Evolutionary conservation across 2,329 filamentous ascomycete genomes (phyloP).

Genomic region (Fusarium domesticum): DNA sequence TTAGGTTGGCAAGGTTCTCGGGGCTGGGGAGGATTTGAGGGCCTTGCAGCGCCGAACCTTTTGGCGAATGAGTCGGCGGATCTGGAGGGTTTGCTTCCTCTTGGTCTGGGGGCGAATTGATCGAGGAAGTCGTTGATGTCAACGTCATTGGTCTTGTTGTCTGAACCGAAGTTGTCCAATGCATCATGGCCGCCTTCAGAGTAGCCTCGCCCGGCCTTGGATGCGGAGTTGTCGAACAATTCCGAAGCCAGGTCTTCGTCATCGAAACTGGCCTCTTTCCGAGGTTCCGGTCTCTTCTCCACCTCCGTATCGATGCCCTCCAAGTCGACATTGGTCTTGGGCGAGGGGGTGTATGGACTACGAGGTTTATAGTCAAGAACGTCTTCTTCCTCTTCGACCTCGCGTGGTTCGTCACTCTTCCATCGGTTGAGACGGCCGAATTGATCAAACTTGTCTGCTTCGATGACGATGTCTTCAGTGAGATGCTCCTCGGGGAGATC

Average conservation of each 20-base stretch:
- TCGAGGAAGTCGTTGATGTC: background rate
- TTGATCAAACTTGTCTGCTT: conserved; percentile 13
- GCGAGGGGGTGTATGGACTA: too few species aligned
- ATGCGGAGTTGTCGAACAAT: background rate
- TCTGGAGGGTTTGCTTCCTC: too few species aligned
- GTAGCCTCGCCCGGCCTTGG: background rate
- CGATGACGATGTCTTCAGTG: conserved; percentile 24
- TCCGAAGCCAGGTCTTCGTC: background rate
- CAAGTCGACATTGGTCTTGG: too few species aligned
- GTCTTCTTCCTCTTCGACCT: background rate
- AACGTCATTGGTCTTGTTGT: background rate
- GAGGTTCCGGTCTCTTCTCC: background rate
- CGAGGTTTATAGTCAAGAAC: too few species aligned
- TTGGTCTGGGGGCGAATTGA: background rate
- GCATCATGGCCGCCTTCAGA: too few species aligned
- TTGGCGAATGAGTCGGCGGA: too few species aligned
- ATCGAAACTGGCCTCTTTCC: background rate
- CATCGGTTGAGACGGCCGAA: conserved; percentile 9
- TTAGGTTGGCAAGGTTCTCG: background rate
- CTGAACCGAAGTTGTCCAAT: too few species aligned
- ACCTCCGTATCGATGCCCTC: too few species aligned
- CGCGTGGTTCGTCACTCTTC: background rate
- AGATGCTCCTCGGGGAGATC: conserved; percentile 27
- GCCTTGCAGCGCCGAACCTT: too few species aligned
- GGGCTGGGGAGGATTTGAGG: too few species aligned